Evolutionary conservation across 345 rosid species (phyloP), one percentile per base, ranked within the genome.

Genomic region (Limnanthes douglasii): DNA sequence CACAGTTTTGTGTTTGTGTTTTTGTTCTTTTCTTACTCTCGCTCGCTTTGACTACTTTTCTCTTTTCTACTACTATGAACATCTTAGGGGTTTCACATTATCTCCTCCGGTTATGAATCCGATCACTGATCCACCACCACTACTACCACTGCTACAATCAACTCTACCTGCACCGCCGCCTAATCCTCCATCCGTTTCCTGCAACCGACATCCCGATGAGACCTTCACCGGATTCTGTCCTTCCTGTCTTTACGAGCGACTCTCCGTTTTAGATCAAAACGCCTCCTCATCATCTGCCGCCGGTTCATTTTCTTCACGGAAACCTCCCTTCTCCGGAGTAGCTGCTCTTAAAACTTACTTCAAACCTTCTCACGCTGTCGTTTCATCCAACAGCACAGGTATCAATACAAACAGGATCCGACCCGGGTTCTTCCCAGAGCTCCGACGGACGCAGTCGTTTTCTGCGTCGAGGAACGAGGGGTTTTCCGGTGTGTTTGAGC

Each of bases 231-330:
- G 93, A 30, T 92, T 92, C 40, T 92, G 96, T 54, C 96, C 99
- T 33, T 69, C 75, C 54, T 92, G 96, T 60, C 96, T 92, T 69
- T 92, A 77, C 67, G 88, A 92, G 30, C 99, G 99, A 21, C 96
- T 92, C 40, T 62, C 86, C 39, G 62, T 64, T 21, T 60, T 92
- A 56, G 81, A 79, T 16, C 76, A 55, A 35, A 31, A 45, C 42
- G 51, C 67, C 31, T 30, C 65, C 9, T 19, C 56, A 0, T 40
- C 50, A 15, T 1, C 44, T 21, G 11, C 55, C 28, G 31, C 80
- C 15, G 22, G 50, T 9, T 23, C 76, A 7, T 45, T 84, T 8
- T 53, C 93, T 31, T 66, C 88, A 10, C 64, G 58, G 12, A 68
- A 70, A 40, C 78, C 90, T 1, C 73, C 82, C 39, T 37, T 57